Evolutionary conservation across 352 stramenopile genomes (phyloP).

Genomic region (Aphanomyces stellatus): DNA sequence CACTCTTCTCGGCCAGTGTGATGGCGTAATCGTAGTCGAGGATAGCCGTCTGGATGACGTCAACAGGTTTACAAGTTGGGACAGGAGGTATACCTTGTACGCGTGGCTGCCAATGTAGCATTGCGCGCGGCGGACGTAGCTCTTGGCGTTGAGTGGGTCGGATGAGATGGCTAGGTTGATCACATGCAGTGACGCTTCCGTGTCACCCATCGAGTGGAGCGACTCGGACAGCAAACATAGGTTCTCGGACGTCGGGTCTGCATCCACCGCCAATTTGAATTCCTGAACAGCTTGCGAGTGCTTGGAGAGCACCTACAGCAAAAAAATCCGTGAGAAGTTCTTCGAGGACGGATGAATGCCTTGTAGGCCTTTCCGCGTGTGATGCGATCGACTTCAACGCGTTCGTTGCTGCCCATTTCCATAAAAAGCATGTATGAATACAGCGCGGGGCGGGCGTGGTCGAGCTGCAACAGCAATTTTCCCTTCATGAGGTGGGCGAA

Average conservation of each 20-base stretch:
- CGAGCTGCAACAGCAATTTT: conserved; percentile 45
- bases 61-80: conserved; percentile 40
- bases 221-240: conserved; percentile 71
- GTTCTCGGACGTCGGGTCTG: conserved; percentile 61
- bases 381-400: conserved; percentile 32
- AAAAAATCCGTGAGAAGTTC: too few species aligned
- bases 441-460: conserved; percentile 42
- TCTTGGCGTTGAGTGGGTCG: conserved; percentile 48
- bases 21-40: conserved; percentile 59
- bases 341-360: too few species aligned
- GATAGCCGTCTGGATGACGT: conserved; percentile 27
- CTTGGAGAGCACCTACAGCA: conserved; percentile 38
- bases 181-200: conserved; percentile 60
- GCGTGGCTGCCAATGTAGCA: conserved; percentile 11
- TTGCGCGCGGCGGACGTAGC: conserved; percentile 57
- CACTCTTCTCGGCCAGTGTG: conserved; percentile 45
- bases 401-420: conserved; percentile 27
- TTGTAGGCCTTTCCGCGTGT: conserved; percentile 59
- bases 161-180: conserved; percentile 59
- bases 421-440: conserved; percentile 73
- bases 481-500: conserved; percentile 57
- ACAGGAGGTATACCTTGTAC: conserved; percentile 23
- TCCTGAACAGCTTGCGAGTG: conserved; percentile 53
- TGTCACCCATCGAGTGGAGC: conserved; percentile 69
- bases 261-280: conserved; percentile 48